Evolutionary conservation across 2,329 filamentous ascomycete species (phyloP).

Genomic region (Venturia aucupariae): DNA sequence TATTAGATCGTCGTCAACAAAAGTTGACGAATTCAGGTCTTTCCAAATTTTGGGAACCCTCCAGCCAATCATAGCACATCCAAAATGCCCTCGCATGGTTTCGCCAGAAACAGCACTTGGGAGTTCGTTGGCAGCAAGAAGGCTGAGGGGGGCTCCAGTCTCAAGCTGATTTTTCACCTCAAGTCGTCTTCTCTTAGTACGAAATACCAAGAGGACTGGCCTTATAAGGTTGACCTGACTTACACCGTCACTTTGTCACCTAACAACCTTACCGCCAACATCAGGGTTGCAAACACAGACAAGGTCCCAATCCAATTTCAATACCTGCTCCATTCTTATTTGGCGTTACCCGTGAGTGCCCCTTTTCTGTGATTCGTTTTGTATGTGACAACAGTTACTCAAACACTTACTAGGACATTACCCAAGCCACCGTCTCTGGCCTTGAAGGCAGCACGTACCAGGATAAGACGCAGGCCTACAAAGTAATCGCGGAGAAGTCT

Average conservation of each 20-base stretch:
- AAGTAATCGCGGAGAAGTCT: not conserved
- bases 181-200: not conserved
- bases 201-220: not conserved
- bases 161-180: not conserved
- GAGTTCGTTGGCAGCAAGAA: not conserved
- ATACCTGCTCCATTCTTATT: not conserved
- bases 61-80: not conserved
- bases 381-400: not conserved
- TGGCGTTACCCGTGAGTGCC: not conserved
- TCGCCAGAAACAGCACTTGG: not conserved
- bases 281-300: not conserved
- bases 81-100: not conserved
- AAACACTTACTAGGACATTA: not conserved
- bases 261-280: not conserved
- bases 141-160: not conserved
- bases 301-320: not conserved
- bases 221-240: not conserved
- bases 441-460: not conserved
- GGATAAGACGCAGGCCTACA: not conserved
- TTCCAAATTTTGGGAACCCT: not conserved
- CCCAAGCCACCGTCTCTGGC: not conserved
- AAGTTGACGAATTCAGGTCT: too few relatives aligned
- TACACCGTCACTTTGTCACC: not conserved
- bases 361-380: not conserved
- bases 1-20: too few relatives aligned